These are phyloP conservation scores for Teunomyces cretensis DNA, from an alignment of 805 yeast species.

Conservation along the genomic window DNA sequence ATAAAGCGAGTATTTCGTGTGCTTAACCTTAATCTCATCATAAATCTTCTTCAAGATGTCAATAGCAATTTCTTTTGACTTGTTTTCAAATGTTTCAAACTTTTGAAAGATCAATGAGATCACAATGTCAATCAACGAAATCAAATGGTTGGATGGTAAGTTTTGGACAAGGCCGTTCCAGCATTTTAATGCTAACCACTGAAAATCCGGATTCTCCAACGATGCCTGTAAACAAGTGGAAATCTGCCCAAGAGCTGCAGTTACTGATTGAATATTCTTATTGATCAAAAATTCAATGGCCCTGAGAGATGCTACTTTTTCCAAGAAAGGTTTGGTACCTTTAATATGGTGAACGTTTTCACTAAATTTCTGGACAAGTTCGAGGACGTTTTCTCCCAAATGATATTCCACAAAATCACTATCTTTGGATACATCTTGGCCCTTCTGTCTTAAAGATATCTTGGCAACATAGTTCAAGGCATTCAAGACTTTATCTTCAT, in stretches of 20 bases:
- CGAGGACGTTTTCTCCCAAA: slow-evolving; percentile 48
- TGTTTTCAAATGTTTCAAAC: slow-evolving; percentile 52
- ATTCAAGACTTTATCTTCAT: slow-evolving; percentile 34
- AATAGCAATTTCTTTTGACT: slow-evolving; percentile 51
- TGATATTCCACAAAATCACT: slow-evolving; percentile 27
- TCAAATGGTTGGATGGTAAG: slow-evolving; percentile 57
- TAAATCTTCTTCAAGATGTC: slow-evolving; percentile 45
- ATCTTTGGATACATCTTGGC: slow-evolving; percentile 9
- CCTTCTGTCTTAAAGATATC: slow-evolving; percentile 18
- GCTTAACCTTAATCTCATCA: slow-evolving; percentile 28
- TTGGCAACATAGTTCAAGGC: slow-evolving; percentile 45
- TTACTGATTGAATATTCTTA: slow-evolving; percentile 52
- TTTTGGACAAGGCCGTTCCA: slow-evolving; percentile 62
- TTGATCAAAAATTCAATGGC: slow-evolving; percentile 71
- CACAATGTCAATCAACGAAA: slow-evolving; percentile 69
- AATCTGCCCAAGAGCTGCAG: slow-evolving; percentile 73
- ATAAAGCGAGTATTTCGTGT: slow-evolving; percentile 48
- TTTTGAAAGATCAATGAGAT: slow-evolving; percentile 71
- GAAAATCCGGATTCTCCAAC: slow-evolving; percentile 60
- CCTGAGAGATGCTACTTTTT: slow-evolving; percentile 66
- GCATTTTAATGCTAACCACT: slow-evolving; percentile 61
- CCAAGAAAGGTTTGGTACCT: slow-evolving; percentile 70
- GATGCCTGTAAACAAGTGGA: slow-evolving; percentile 84
- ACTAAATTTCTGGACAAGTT: slow-evolving; percentile 75
- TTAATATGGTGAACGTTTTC: slow-evolving; percentile 73